Base-by-base conservation (phyloP, 202 grass and related monocot genomes). In the Dendrocalamus latiflorus region DNA sequence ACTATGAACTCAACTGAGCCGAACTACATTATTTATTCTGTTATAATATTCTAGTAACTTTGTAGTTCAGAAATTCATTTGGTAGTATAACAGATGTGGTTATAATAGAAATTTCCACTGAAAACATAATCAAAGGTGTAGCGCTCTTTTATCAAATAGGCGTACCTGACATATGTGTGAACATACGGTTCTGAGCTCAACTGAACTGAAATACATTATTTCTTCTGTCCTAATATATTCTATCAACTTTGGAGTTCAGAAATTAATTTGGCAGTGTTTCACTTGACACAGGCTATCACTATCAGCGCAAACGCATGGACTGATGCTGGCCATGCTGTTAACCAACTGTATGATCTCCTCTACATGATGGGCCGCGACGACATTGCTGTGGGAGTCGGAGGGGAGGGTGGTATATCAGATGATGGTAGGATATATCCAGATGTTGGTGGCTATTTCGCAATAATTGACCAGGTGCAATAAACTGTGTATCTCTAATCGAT, bases 301-400 rank as follows among this genome's bases (percentile, higher is more conserved):
- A 76, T 92, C 39, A 89, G 33, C 38, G 10, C 75, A 17, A 92
- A 92, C 64, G 44, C 47, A 62, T 92, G 90, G 92, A 66, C 55
- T 9, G 84, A 94, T 65, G 89, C 87, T 64, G 92, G 87, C 1
- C 89, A 94, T 83, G 87, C 92, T 4, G 72, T 90, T 28, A 91
- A 94, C 71, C 87, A 94, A 4, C 14, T 94, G 8, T 94, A 94
- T 24, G 87, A 94, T 75, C 55, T 94, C 47, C 92, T 94, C 3
- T 88, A 90, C 76, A 91, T 91, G 92, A 94, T 94, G 92, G 72
- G 82, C 39, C 77, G 92, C 2, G 92, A 91, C 34, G 92, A 94
- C 74, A 83, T 94, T 54, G 48, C 62, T 8, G 89, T 94, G 12
- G 89, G 89, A 55, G 87, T 86, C 0, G 92, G 92, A 80, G 92